These are phyloP conservation scores for Ophiostoma sp. DNA, from an alignment of 2,329 filamentous ascomycete species.

Conservation along the genomic window DNA sequence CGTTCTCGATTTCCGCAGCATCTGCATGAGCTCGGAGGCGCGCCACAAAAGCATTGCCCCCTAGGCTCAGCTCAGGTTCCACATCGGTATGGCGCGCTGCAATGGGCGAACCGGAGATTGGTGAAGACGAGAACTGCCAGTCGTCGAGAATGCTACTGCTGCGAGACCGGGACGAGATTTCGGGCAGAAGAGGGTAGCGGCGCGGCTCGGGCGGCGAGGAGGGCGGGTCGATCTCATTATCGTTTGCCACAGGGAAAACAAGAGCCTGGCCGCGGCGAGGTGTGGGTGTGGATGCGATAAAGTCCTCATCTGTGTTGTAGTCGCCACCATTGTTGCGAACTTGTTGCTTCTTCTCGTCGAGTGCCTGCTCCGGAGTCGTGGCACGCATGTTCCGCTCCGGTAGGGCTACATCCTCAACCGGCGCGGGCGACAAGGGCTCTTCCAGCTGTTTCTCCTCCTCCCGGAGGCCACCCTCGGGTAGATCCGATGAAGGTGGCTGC, in stretches of 20 bases:
- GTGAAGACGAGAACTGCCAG: slow-evolving; percentile 54
- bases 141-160: slow-evolving; percentile 37
- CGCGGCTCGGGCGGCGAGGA: slow-evolving; percentile 55
- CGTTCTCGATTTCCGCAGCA: background rate
- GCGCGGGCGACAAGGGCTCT: slow-evolving; percentile 8
- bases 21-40: background rate
- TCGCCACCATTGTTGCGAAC: slow-evolving; percentile 24
- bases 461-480: slow-evolving; percentile 18
- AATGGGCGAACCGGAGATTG: slow-evolving; percentile 47
- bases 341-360: slow-evolving; percentile 27
- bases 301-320: slow-evolving; percentile 40
- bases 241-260: slow-evolving; percentile 37
- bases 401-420: slow-evolving; percentile 18
- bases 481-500: slow-evolving; percentile 4
- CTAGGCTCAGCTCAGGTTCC: slow-evolving; percentile 24
- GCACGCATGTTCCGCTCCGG: slow-evolving; percentile 30
- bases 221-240: slow-evolving; percentile 45
- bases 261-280: slow-evolving; percentile 50
- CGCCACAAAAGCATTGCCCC: background rate
- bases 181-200: slow-evolving; percentile 47
- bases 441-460: slow-evolving; percentile 5
- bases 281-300: slow-evolving; percentile 55
- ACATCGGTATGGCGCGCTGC: slow-evolving; percentile 31
- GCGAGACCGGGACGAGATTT: slow-evolving; percentile 47
- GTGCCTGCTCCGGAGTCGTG: slow-evolving; percentile 42